Base-by-base conservation (phyloP, 495 filamentous ascomycete species). In the Penicillium cinerascens region DNA sequence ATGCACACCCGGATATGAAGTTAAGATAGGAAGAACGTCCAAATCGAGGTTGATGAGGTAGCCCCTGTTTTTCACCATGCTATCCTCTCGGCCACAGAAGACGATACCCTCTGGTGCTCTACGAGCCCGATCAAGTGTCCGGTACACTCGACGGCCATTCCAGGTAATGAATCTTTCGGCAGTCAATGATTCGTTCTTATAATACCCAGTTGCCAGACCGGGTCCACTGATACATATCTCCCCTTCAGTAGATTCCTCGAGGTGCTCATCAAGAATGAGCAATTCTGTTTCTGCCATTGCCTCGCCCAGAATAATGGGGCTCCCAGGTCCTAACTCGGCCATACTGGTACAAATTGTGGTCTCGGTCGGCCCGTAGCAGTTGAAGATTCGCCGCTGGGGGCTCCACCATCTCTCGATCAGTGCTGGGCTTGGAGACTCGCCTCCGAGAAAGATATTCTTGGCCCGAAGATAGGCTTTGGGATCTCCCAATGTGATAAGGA, bases 331-430 rank as follows among this genome's bases (percentile, higher is more conserved):
- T 22, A 56, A 44, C 35, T 55, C 49, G n/a, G 44, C 54, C 45
- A 55, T 57, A 36, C 23, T 52, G 17, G 42, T 36, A 25, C 45
- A 41, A 35, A 54, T 48, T 6, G 64, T 70, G 2, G 59, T 46
- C 41, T 65, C 62, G 1, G 62, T 51, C n/a, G 62, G 62, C 8
- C 62, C 62, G 35, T 65, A 65, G 27, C 23, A 44, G 37, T 64
- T 58, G 33, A 52, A 63, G 23, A 67, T 50, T 41, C 13, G 37
- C 1, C 65, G 49, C 10, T 41, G 16, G 15, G 51, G 51, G 11
- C 47, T 42, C 3, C 10, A 29, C 66, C 66, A 69, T 42, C 45
- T 46, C 7, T 39, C n/a, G 10, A 65, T 36, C 0, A 64, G 21
- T 10, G 5, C 33, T 29, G 33, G 21, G 18, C 35, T 52, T 13